A percentile compares a stretch with the other conserved stretches of the same genome.
Evolutionary conservation across 306 rosid genomes (phyloP).

Genomic region (Corylus avellana): DNA sequence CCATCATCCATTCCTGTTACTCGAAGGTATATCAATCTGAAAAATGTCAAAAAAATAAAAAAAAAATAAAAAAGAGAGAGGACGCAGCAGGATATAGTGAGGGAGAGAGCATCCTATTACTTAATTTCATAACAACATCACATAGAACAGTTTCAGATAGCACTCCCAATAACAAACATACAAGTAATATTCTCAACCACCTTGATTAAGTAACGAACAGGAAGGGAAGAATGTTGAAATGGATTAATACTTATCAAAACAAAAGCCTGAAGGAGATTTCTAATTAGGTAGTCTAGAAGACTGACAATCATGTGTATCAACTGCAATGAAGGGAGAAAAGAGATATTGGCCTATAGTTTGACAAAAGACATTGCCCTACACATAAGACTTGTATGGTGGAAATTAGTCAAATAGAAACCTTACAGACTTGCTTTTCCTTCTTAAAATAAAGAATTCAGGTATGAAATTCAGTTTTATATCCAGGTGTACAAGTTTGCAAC

Average conservation of each 20-base stretch:
- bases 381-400: not conserved
- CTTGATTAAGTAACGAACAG: not conserved
- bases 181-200: not conserved
- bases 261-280: not conserved
- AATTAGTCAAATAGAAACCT: not conserved
- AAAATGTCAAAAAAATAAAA: constrained; percentile 24
- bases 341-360: not conserved
- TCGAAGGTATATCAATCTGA: constrained; percentile 87
- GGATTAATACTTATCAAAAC: not conserved
- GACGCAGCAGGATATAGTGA: constrained; percentile 18
- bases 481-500: not conserved
- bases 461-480: not conserved
- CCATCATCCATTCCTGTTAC: constrained; percentile 98
- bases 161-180: not conserved
- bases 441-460: not conserved
- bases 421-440: not conserved
- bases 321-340: not conserved
- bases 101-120: not conserved
- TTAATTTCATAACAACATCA: not conserved
- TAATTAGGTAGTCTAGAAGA: not conserved
- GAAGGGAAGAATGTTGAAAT: not conserved
- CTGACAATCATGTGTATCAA: not conserved
- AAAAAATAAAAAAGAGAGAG: not conserved
- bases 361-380: not conserved
- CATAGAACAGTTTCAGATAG: not conserved